A percentile compares a stretch with the other conserved stretches of the same genome.
Evolutionary conservation across 306 rosid genomes (phyloP).

Genomic region (Citrullus amarus): DNA sequence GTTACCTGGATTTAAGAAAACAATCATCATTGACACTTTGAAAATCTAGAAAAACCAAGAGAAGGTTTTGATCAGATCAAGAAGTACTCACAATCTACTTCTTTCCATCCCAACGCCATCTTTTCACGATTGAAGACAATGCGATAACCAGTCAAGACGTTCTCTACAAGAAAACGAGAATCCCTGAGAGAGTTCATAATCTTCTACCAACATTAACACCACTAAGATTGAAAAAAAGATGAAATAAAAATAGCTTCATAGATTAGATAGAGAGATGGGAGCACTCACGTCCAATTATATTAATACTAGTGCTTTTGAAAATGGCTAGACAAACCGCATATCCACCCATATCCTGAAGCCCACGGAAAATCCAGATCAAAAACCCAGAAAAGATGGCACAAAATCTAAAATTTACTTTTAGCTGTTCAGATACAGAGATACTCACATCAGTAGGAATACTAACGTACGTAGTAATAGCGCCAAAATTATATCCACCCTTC

Average conservation of each 20-base stretch:
- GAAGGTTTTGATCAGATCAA: neutral
- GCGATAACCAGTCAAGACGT: slow-evolving; percentile 79
- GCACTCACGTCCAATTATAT: slow-evolving; percentile 85
- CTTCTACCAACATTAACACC: neutral
- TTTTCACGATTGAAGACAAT: slow-evolving; percentile 65
- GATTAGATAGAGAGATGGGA: neutral
- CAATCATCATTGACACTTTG: neutral
- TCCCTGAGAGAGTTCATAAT: neutral
- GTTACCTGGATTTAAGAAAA: neutral
- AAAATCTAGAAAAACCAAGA: neutral
- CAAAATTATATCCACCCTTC: slow-evolving; percentile 51
- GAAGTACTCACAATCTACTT: slow-evolving; percentile 54
- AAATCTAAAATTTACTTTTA: neutral
- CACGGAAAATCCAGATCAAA: neutral
- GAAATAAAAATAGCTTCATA: neutral
- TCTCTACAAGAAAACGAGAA: slow-evolving; percentile 34
- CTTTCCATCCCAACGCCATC: slow-evolving; percentile 61
- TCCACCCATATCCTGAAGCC: slow-evolving; percentile 26
- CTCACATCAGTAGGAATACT: slow-evolving; percentile 11
- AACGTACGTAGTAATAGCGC: slow-evolving; percentile 21
- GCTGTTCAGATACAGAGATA: neutral
- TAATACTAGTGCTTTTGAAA: slow-evolving; percentile 34
- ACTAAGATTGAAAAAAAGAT: neutral
- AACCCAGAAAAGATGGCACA: too few relatives aligned
- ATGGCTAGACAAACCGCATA: slow-evolving; percentile 35